A percentile compares a stretch with the other conserved stretches of the same genome.
Evolutionary conservation across 176 grass and related monocot species (phyloP).

Genomic region (Triticum aestivum): DNA sequence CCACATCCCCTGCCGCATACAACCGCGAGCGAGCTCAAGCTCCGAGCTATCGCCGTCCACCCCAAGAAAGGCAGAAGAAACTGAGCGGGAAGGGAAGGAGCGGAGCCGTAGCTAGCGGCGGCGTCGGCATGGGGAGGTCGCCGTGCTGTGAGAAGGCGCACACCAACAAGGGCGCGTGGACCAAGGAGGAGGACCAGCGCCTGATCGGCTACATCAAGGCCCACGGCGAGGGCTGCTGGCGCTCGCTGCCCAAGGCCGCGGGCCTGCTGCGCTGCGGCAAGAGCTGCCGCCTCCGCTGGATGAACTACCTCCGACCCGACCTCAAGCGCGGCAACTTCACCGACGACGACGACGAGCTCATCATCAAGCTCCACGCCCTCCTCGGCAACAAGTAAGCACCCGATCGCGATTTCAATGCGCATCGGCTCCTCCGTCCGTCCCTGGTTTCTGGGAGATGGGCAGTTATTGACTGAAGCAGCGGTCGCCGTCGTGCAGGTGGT

Average conservation of each 20-base stretch:
- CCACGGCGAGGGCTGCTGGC: slow-evolving; percentile 77
- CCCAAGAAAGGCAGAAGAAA: background rate
- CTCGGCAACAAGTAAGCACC: slow-evolving; percentile 78
- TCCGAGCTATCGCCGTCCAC: background rate
- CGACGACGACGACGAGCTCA: slow-evolving; percentile 74
- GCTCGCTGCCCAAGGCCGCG: slow-evolving; percentile 77
- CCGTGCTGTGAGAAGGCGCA: slow-evolving; percentile 92
- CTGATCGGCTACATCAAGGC: slow-evolving; percentile 76
- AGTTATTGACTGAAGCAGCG: background rate
- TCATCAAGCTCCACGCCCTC: slow-evolving; percentile 80
- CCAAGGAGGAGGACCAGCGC: slow-evolving; percentile 79
- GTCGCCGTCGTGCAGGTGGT: slow-evolving; percentile 53
- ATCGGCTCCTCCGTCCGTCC: no score
- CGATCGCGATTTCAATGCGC: background rate
- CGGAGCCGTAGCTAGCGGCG: no score
- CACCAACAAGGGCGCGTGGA: slow-evolving; percentile 93
- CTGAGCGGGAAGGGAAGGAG: no score
- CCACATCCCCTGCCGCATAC: background rate
- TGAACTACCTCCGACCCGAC: slow-evolving; percentile 94
- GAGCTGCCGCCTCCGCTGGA: slow-evolving; percentile 93
- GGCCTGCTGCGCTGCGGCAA: slow-evolving; percentile 86
- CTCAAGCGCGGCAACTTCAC: slow-evolving; percentile 93
- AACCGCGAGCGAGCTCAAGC: background rate
- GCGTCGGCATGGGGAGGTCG: slow-evolving; percentile 59
- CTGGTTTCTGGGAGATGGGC: background rate